Evolutionary conservation across 352 stramenopile species (phyloP).

Genomic region (Discostella stelligera): DNA sequence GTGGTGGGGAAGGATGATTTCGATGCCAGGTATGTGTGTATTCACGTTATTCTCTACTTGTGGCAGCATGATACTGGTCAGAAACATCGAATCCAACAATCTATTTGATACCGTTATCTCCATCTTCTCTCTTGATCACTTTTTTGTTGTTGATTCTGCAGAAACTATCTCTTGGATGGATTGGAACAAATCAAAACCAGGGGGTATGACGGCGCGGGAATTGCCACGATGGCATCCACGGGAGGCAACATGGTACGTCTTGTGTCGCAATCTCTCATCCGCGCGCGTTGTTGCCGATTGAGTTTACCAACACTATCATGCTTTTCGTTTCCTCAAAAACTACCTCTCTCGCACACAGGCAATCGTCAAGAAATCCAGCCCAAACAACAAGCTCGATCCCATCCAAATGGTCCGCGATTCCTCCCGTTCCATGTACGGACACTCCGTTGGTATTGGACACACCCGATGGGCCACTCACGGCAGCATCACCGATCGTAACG

Average conservation of each 20-base stretch:
- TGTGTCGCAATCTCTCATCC: too few relatives aligned
- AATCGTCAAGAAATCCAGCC: constrained; percentile 92
- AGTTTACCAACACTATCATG: neutral
- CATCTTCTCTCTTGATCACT: neutral
- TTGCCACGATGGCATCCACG: constrained; percentile 84
- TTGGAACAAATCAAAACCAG: constrained; percentile 85
- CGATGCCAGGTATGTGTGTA: constrained; percentile 42
- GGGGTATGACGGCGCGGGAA: constrained; percentile 94
- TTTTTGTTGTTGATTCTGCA: neutral
- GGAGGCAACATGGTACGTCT: constrained; percentile 41
- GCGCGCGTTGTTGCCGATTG: too few relatives aligned
- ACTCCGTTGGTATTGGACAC: constrained; percentile 94
- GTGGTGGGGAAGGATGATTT: constrained; percentile 49
- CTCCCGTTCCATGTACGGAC: constrained; percentile 44
- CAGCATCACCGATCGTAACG: constrained; percentile 93
- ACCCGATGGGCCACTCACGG: constrained; percentile 96
- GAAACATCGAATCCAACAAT: neutral
- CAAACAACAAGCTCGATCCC: constrained; percentile 60
- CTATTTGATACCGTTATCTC: neutral
- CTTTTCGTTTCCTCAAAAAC: neutral
- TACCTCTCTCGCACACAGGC: constrained; percentile 14
- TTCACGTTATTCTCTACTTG: neutral
- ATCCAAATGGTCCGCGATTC: constrained; percentile 69
- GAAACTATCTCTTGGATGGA: constrained; percentile 71
- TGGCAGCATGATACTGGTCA: neutral